Percentiles rank a stretch among this genome's conserved stretches.
Evolutionary conservation across 306 rosid genomes (phyloP).

Genomic region (Nissolia schottii): DNA sequence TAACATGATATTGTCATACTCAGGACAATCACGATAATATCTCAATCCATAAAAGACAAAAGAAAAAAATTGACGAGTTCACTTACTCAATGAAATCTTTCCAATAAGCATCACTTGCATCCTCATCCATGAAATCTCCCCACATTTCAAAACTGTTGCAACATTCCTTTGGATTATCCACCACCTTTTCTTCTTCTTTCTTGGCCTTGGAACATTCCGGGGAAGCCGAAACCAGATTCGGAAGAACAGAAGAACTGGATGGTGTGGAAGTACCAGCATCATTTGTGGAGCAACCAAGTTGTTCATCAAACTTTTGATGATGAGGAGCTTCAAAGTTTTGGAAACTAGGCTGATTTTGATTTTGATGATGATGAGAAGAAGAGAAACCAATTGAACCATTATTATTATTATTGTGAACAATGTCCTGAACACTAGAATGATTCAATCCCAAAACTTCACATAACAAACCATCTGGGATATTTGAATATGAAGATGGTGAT

Average conservation of each 20-base stretch:
- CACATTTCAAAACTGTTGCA: constrained; percentile 40
- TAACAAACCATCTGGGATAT: constrained; percentile 13
- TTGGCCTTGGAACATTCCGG: constrained; percentile 29
- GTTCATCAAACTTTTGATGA: neutral
- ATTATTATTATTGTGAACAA: too few relatives aligned
- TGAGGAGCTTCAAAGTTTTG: constrained; percentile 26
- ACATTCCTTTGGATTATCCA: constrained; percentile 11
- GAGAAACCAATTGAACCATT: constrained; percentile 24
- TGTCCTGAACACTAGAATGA: constrained; percentile 16
- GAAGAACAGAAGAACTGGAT: constrained; percentile 40
- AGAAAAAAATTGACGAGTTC: neutral
- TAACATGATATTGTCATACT: too few relatives aligned
- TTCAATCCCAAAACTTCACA: constrained; percentile 29
- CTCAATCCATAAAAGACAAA: neutral
- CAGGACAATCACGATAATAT: too few relatives aligned
- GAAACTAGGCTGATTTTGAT: constrained; percentile 22
- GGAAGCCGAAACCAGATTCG: constrained; percentile 47
- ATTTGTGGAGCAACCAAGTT: neutral
- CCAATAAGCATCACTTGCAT: constrained; percentile 50
- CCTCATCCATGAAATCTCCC: constrained; percentile 50
- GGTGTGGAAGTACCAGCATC: neutral
- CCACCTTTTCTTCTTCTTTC: constrained; percentile 14
- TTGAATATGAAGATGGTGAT: neutral
- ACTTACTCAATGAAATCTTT: constrained; percentile 41
- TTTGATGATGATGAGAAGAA: constrained; percentile 19